Conservation (phyloP, 352 stramenopile genomes). For the Pythium chondricola region DNA sequence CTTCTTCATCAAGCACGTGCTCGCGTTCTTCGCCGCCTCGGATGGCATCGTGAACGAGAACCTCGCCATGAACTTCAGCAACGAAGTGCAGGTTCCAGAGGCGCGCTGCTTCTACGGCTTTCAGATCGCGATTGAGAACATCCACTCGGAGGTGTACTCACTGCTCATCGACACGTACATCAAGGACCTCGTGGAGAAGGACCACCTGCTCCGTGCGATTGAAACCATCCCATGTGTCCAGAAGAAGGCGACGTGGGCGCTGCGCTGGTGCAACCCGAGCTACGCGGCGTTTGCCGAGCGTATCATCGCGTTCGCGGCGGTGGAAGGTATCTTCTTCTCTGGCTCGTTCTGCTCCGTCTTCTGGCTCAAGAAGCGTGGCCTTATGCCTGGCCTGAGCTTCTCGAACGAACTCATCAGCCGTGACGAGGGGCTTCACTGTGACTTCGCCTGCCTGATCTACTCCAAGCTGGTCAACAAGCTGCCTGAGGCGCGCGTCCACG, state of each 20-base stretch:
- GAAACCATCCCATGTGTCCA: constrained; percentile 96
- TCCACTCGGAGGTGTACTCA: constrained; percentile 99
- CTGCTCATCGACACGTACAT: constrained; percentile 99
- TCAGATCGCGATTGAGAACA: constrained; percentile 99
- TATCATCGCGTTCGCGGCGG: constrained; percentile 95
- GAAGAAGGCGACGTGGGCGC: constrained; percentile 96
- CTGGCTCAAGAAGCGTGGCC: constrained; percentile 98
- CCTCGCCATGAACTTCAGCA: constrained; percentile 97
- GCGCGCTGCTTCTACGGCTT: constrained; percentile 99
- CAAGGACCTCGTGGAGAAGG: constrained; percentile 93
- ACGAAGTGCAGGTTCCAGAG: constrained; percentile 95
- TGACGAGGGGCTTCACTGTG: constrained; percentile 98
- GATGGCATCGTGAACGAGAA: constrained; percentile 99
- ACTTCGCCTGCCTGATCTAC: constrained; percentile 99
- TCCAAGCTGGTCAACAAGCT: constrained; percentile 97
- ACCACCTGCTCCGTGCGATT: constrained; percentile 94
- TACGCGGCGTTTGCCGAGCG: constrained; percentile 95
- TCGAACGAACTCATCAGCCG: constrained; percentile 98
- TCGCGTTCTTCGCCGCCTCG: constrained; percentile 98
- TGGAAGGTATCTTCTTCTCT: constrained; percentile 99
- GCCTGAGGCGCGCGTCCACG: constrained; percentile 85
- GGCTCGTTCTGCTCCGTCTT: constrained; percentile 99
- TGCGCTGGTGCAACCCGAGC: constrained; percentile 94
- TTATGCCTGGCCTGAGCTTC: constrained; percentile 98
- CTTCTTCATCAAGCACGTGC: constrained; percentile 97